phyloP scores from a whole-genome alignment of 768 basidiomycete species.

The Trametes punicea region DNA sequence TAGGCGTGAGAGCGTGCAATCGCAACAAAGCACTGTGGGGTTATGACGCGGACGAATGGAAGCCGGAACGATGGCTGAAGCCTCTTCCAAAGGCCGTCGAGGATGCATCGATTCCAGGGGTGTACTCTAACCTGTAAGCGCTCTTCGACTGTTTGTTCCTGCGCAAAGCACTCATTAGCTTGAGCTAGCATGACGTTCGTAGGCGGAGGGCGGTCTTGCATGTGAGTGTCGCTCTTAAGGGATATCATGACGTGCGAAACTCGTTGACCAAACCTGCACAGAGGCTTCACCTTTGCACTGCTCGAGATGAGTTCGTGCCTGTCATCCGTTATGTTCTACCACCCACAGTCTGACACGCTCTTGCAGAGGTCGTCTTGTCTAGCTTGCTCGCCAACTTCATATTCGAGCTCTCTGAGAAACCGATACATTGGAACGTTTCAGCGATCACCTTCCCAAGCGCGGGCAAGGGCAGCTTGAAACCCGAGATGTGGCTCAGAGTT shows the following conservation, averaged over 20 bases:
- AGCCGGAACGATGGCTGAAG: constrained; percentile 24
- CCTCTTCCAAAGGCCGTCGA: constrained; percentile 16
- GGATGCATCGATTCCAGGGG: constrained; percentile 12
- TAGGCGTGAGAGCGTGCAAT: constrained; percentile 27
- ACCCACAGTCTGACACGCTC: background rate
- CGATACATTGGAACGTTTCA: constrained; percentile 19
- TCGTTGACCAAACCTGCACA: background rate
- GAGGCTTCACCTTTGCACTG: constrained; percentile 16
- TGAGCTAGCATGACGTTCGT: constrained; percentile 19
- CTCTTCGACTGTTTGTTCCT: too few species aligned
- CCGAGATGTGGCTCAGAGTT: constrained; percentile 19
- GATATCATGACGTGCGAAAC: background rate
- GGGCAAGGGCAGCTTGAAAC: constrained; percentile 16
- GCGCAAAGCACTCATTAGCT: too few species aligned
- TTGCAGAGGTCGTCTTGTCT: constrained; percentile 17
- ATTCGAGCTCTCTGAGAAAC: constrained; percentile 15
- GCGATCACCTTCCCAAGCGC: constrained; percentile 17
- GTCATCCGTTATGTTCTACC: background rate
- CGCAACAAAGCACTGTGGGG: constrained; percentile 25
- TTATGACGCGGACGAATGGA: constrained; percentile 24
- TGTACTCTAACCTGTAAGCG: constrained; percentile 18
- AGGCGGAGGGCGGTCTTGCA: constrained; percentile 10
- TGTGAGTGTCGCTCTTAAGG: background rate
- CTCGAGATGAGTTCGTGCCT: constrained; percentile 18
- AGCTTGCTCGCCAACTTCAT: constrained; percentile 18